Percentiles rank a stretch among this genome's conserved stretches.
Evolutionary conservation across 495 filamentous ascomycete species (phyloP).

Genomic region (Cladorrhinum samala): DNA sequence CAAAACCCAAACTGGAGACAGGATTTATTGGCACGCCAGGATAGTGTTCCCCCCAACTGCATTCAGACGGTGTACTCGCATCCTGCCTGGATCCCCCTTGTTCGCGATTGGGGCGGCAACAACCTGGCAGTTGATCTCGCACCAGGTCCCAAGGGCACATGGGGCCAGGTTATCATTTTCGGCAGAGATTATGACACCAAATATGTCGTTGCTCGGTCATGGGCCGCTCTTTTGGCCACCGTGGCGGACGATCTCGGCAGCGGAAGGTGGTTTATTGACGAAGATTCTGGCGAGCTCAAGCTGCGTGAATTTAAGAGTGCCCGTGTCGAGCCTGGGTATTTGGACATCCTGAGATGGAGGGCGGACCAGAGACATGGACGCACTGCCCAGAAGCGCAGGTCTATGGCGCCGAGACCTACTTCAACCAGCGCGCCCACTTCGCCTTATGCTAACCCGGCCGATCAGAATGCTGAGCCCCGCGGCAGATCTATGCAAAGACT

Average conservation of each 20-base stretch:
- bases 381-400: conserved; percentile 40
- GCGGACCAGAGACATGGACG: conserved; percentile 91
- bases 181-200: conserved; percentile 98
- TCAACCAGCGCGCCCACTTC: conserved; percentile 42
- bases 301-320: conserved; percentile 81
- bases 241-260: conserved; percentile 86
- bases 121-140: conserved; percentile 91
- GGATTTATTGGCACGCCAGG: conserved; percentile 77
- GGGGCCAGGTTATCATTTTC: conserved; percentile 96
- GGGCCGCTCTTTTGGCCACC: conserved; percentile 78
- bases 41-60: conserved; percentile 76
- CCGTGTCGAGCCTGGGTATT: conserved; percentile 85
- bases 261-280: conserved; percentile 81
- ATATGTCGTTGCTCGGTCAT: conserved; percentile 90
- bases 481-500: conserved; percentile 52
- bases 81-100: conserved; percentile 91
- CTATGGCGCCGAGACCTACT: conserved; percentile 28
- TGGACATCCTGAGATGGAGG: conserved; percentile 91
- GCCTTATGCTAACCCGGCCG: conserved; percentile 47
- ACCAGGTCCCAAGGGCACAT: conserved; percentile 81
- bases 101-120: conserved; percentile 97
- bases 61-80: conserved; percentile 93
- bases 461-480: conserved; percentile 39
- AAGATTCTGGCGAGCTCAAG: conserved; percentile 87
- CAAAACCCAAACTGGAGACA: conserved; percentile 72